Evolutionary conservation across 768 basidiomycete species (phyloP), one percentile per base, ranked within the genome.

Genomic region (Lactifluus echinatus): DNA sequence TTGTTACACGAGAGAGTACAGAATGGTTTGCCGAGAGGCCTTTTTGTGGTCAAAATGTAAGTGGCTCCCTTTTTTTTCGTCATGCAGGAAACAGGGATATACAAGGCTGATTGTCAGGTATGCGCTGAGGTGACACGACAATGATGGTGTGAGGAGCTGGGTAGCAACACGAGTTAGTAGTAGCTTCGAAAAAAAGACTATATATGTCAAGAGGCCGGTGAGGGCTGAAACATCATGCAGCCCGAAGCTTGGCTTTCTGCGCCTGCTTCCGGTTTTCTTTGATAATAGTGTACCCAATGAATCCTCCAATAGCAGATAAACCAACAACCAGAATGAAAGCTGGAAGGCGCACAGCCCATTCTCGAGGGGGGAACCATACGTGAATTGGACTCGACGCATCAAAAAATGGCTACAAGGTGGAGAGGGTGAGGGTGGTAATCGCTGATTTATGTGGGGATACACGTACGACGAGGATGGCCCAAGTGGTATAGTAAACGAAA

Each of bases 291-390:
- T 71, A 75, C 4, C 86, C 89, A n/a, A 95, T 71, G 70, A 96
- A 92, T 37, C 77, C 66, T 11, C 89, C 89, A 39, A 97, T 86
- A 11, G 77, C 84, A n/a, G 83, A 76, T 36, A 96, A 72, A 6
- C 93, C 94, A 8, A 87, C 66, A 5, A 93, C 76, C 8, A 98
- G 79, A 49, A 94, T 73, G 69, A 91, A 80, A 2, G 89, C 86
- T 37, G 94, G 93, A 45, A 97, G 69, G 19, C 88, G 81, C 49
- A 97, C 76, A 10, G 92, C 94, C 92, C 93, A 97, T 75, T 96
- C 92, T 48, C 94, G 77, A 5, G 89, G 68, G 0, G 91, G 95
- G 69, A 98, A 97, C 71, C 81, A 83, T 42, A 66, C 63, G 61
- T 93, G 90, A 29, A 95, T 74, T 19, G 84, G 80, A 65, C 82